Evolutionary conservation across 805 yeast genomes (phyloP), one percentile per base, ranked within the genome.

Genomic region (Brettanomyces sp.): DNA sequence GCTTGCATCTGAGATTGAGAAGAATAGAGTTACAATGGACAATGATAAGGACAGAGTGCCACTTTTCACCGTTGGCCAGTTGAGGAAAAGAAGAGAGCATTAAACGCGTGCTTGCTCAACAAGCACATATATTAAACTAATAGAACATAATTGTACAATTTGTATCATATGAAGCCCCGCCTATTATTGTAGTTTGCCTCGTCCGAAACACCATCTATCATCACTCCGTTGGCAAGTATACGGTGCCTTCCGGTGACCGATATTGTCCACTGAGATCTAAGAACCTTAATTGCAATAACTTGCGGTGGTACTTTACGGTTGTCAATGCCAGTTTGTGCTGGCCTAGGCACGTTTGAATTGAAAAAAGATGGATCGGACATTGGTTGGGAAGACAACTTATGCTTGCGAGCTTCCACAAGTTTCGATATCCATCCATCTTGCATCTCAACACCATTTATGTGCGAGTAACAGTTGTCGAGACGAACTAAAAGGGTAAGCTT

Each of bases 81-180:
- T 80, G 51, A 74, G 85, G 57, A 80, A 80, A 62, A 72, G 85
- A 63, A 75, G 84, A 58, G 85, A 80, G 53, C 82, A 79, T 59
- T 79, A 60, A 60, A 12, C 12, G 12, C 18, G 22, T 21, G 38
- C 22, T 14, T 12, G 18, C 13, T 36, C 18, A 36, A 36, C 22
- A 8, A 14, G 18, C 38, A 14, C 38, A 36, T 36, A 28, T 9
- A 8, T 36, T 36, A 14, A 8, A 21, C 11, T 28, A 28, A 28
- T 28, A 28, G 32, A 28, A 28, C 32, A 7, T 7, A 28, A 28
- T 9, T 28, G 32, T 28, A 28, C 32, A 28, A 28, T 28, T 28
- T 6, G 7, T 36, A 25, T 49, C 47, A 61, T 22, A 63, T 25
- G 46, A 57, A 63, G 1, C 59, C 60, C 21, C 50, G 39, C 11